Conservation (phyloP, 2,329 filamentous ascomycete species). For the Fusarium sacchari region DNA sequence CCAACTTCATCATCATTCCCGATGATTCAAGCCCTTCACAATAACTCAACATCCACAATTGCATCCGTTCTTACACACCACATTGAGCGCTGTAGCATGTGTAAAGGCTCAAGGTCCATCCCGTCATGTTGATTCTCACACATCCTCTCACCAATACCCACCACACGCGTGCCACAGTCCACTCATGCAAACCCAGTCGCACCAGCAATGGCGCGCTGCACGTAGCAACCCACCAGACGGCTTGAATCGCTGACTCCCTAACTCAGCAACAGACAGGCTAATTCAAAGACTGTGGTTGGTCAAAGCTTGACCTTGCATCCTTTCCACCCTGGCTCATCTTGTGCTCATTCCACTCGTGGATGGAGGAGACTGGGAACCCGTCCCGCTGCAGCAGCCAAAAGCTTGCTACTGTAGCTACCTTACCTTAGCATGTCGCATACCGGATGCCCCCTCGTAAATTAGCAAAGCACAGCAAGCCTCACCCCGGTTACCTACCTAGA, state of each 20-base stretch:
- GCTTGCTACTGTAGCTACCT: conserved; percentile 14
- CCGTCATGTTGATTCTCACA: conserved; percentile 23
- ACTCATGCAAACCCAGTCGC: conserved; percentile 39
- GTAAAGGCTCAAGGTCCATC: conserved; percentile 7
- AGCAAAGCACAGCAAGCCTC: conserved; percentile 11
- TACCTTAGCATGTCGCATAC: conserved; percentile 20
- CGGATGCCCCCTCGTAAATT: conserved; percentile 12
- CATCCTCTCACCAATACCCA: conserved; percentile 29
- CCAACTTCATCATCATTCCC: conserved; percentile 15
- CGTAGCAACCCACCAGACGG: conserved; percentile 33
- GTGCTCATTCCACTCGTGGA: conserved; percentile 38
- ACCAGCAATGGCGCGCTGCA: conserved; percentile 40
- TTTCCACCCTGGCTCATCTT: conserved; percentile 33
- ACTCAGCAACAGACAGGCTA: conserved; percentile 43
- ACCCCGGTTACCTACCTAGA: conserved; percentile 7
- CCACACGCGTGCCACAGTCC: conserved; percentile 29
- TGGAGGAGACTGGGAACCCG: conserved; percentile 28
- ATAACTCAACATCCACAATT: conserved; percentile 6
- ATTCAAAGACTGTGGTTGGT: conserved; percentile 38
- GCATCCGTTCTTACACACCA: conserved; percentile 17
- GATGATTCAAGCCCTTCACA: background rate
- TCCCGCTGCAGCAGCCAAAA: conserved; percentile 31
- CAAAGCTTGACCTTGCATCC: conserved; percentile 36
- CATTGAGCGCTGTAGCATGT: conserved; percentile 4
- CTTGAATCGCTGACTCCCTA: conserved; percentile 43